Conservation (phyloP, 345 rosid species). For the Excoecaria agallocha region DNA sequence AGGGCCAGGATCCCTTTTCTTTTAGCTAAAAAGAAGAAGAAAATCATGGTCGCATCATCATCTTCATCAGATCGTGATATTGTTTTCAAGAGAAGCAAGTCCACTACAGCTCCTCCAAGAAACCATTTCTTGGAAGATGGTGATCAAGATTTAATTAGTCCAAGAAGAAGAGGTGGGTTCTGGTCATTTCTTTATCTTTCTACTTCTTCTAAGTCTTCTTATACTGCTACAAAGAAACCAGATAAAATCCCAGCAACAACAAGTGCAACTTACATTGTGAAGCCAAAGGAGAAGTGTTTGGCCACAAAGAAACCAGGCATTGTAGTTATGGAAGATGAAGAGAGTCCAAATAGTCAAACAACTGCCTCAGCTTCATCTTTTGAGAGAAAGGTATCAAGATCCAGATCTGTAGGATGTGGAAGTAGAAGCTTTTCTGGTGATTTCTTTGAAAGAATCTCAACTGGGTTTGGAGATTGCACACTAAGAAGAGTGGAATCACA, state of each 20-base stretch:
- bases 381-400: conserved; percentile 92
- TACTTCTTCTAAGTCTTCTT: conserved; percentile 37
- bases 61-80: conserved; percentile 47
- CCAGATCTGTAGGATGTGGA: conserved; percentile 99
- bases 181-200: conserved; percentile 80
- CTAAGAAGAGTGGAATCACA: conserved; percentile 94
- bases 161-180: conserved; percentile 64
- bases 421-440: conserved; percentile 98
- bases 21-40: conserved; percentile 76
- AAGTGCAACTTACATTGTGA: conserved; percentile 19
- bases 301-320: conserved; percentile 39
- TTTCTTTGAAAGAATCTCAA: conserved; percentile 92
- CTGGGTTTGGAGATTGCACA: conserved; percentile 96
- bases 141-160: conserved; percentile 42
- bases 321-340: conserved; percentile 57
- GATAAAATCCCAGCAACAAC: conserved; percentile 24
- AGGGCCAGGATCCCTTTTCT: conserved; percentile 62
- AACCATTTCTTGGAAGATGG: conserved; percentile 40
- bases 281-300: conserved; percentile 37
- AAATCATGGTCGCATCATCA: conserved; percentile 41
- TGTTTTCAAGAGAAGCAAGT: conserved; percentile 80
- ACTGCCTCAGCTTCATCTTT: conserved; percentile 54
- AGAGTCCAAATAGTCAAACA: conserved; percentile 50
- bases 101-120: conserved; percentile 48
- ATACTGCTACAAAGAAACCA: conserved; percentile 28